Percentiles rank a stretch among this genome's conserved stretches.
These are phyloP conservation scores for Hibiscus trionum DNA, from an alignment of 345 rosid genomes.

Conservation along the genomic window DNA sequence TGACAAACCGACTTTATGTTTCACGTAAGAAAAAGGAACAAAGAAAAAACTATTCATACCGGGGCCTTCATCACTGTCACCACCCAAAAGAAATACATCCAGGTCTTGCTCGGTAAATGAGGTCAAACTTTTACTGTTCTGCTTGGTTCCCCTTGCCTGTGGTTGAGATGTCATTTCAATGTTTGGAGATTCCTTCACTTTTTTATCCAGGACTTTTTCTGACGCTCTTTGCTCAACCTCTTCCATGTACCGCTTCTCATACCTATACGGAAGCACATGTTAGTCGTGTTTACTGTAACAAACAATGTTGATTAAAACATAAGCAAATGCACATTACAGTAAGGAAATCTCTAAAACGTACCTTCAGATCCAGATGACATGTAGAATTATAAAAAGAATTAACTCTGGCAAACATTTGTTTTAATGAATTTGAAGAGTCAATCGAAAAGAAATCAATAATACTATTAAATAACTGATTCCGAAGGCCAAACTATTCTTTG, in stretches of 20 bases:
- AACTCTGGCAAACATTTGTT: neutral
- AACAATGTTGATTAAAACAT: neutral
- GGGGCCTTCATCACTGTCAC: conserved; percentile 52
- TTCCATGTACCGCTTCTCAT: conserved; percentile 42
- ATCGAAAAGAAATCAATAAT: too few relatives aligned
- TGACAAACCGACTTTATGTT: neutral
- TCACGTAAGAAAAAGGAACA: neutral
- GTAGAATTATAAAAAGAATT: neutral
- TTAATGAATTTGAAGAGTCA: neutral
- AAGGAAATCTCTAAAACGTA: neutral
- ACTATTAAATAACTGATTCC: too few relatives aligned
- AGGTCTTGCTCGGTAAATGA: conserved; percentile 43
- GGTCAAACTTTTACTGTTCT: conserved; percentile 26
- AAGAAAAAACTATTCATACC: conserved; percentile 22
- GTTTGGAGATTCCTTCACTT: conserved; percentile 18
- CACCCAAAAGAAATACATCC: conserved; percentile 59
- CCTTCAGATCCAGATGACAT: neutral
- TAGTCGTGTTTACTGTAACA: neutral
- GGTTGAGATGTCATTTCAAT: conserved; percentile 20
- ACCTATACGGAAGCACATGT: conserved; percentile 26
- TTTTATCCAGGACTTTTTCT: conserved; percentile 23
- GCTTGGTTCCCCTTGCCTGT: conserved; percentile 20
- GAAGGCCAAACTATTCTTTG: neutral
- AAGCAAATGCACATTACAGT: neutral
- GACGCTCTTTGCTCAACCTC: conserved; percentile 22